Percentiles rank a stretch among this genome's conserved stretches.
These are phyloP conservation scores for Solanum pennellii DNA, from an alignment of 257 asterid species.

Conservation along the genomic window DNA sequence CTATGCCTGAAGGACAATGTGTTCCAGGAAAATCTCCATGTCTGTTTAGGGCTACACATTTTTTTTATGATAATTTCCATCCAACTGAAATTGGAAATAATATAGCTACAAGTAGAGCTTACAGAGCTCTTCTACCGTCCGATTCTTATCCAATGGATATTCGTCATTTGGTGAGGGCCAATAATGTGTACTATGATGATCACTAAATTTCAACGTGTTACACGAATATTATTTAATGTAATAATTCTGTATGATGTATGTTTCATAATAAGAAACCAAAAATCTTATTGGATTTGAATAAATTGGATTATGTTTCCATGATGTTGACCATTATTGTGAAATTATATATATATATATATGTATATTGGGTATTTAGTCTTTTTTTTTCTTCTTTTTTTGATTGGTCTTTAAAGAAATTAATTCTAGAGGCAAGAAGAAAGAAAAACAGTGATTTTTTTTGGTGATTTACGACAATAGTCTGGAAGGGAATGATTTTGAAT, in stretches of 20 bases:
- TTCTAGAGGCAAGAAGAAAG: background rate
- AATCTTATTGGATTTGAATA: background rate
- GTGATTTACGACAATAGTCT: background rate
- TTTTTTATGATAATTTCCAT: conserved; percentile 23
- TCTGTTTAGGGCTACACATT: conserved; percentile 6
- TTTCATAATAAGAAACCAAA: background rate
- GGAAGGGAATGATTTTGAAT: background rate
- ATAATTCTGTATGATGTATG: background rate
- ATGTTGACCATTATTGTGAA: background rate
- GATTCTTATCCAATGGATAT: conserved; percentile 33
- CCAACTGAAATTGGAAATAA: conserved; percentile 1
- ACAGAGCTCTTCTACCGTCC: background rate
- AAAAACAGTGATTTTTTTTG: background rate
- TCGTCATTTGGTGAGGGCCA: background rate
- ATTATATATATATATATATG: background rate
- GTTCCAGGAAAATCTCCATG: conserved; percentile 11
- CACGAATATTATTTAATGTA: background rate
- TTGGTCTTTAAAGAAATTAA: background rate
- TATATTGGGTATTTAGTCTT: background rate
- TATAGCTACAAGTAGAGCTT: conserved; percentile 14
- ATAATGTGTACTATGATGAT: background rate
- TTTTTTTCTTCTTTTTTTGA: background rate
- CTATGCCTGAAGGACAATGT: conserved; percentile 8
- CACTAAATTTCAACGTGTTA: background rate
- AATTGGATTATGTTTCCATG: background rate